Percentiles rank a stretch among this genome's conserved stretches.
Conservation (phyloP, 2,329 filamentous ascomycete species). For the Hypoxylon sp. region DNA sequence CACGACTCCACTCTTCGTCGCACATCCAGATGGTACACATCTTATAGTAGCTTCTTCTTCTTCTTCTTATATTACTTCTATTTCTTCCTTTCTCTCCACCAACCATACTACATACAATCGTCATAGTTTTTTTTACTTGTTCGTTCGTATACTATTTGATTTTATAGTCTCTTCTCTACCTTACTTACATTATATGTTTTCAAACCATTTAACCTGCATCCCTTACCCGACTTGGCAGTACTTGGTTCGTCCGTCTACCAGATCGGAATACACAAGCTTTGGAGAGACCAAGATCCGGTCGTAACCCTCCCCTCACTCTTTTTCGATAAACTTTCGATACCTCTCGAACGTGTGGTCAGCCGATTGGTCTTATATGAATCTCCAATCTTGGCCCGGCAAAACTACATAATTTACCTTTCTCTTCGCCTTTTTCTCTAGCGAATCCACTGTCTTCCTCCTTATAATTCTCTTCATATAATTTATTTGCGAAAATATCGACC, state of each 20-base stretch:
- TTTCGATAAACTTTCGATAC: slow-evolving; percentile 21
- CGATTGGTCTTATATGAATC: slow-evolving; percentile 19
- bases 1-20: too few species aligned
- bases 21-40: too few species aligned
- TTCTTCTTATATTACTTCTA: background rate
- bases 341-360: slow-evolving; percentile 16
- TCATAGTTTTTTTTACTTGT: slow-evolving; percentile 1
- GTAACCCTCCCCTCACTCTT: slow-evolving; percentile 15
- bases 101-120: slow-evolving; percentile 9
- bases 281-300: slow-evolving; percentile 24
- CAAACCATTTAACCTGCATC: slow-evolving; percentile 2
- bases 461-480: too few species aligned
- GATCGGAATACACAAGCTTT: slow-evolving; percentile 28
- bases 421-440: too few species aligned
- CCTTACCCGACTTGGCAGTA: slow-evolving; percentile 9
- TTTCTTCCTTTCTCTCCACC: slow-evolving; percentile 4
- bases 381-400: slow-evolving; percentile 19
- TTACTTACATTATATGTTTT: background rate
- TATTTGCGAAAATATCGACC: too few species aligned
- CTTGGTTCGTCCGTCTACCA: slow-evolving; percentile 16
- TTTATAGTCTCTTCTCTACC: too few species aligned
- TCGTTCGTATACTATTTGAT: background rate
- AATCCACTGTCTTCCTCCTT: too few species aligned
- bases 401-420: slow-evolving; percentile 13
- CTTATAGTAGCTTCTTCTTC: background rate